Evolutionary conservation across 805 yeast species (phyloP), one percentile per base, ranked within the genome.

Genomic region (Saturnispora hagleri): DNA sequence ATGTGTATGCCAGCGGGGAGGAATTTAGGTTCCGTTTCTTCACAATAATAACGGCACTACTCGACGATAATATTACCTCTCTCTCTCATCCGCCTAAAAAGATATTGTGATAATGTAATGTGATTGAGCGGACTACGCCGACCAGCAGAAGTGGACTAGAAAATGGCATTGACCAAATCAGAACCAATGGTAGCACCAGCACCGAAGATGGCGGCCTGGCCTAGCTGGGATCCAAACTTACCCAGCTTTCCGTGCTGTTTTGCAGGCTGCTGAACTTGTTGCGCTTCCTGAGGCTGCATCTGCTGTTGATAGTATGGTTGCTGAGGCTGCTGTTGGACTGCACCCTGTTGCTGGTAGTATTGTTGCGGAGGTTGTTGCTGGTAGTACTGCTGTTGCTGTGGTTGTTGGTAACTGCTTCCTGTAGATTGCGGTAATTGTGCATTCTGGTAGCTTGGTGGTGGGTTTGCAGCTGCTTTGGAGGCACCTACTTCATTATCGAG

Each of bases 181-280:
- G 89, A 76, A 63, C 98, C 98, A 51, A 91, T 74, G 1, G 97
- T 85, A 33, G 98, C 96, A 74, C 98, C 98, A 5, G 97, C 98
- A 69, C 97, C 98, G 58, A 89, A 91, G 50, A 91, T 82, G 40
- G 95, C 95, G n/a, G 97, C 97, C 59, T 89, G 82, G 55, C 97
- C 97, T 53, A 91, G 72, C 68, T 89, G 85, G 52, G 87, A 75
- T 24, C 97, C 97, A 60, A 88, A 85, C 67, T 79, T 80, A 53
- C 83, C 55, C 60, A 52, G 47, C 18, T 46, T 57, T n/a, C 56
- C 51, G 26, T 56, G 51, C 12, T 53, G 58, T 26, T 58, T 60
- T 18, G 55, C 56, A 2, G 46, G 60, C 17, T 56, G 60, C 22
- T 27, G 26, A 28, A 51, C 55, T 31, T 54, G 60, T 43, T 58